A percentile compares a stretch with the other conserved stretches of the same genome.
phyloP scores from a whole-genome alignment of 192 early-diverging fungal genomes.

The Coemansia sp. region DNA sequence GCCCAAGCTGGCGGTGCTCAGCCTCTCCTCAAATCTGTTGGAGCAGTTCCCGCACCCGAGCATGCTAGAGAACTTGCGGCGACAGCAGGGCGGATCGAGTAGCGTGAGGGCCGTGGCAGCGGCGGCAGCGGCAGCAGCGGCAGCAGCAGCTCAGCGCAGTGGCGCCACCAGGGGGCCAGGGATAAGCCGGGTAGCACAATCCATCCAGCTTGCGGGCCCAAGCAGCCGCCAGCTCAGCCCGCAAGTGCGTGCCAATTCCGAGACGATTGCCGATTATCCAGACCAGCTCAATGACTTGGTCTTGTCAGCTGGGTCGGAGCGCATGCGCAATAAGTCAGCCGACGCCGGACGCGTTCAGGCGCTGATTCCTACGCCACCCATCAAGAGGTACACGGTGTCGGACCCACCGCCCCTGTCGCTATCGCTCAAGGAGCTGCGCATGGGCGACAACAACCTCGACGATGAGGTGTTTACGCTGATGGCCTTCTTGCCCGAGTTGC shows the following conservation, averaged over 20 bases:
- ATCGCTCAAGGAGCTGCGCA: conserved; percentile 59
- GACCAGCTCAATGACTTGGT: neutral
- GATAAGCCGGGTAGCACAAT: conserved; percentile 16
- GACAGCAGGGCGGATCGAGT: conserved; percentile 46
- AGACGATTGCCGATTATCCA: conserved; percentile 7
- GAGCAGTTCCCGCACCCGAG: conserved; percentile 77
- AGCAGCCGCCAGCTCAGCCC: conserved; percentile 36
- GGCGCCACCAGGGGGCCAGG: conserved; percentile 21
- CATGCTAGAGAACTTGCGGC: conserved; percentile 51
- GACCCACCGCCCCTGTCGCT: conserved; percentile 56
- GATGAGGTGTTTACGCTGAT: conserved; percentile 78
- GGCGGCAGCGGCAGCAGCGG: conserved; percentile 47
- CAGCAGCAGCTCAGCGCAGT: conserved; percentile 47
- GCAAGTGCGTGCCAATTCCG: conserved; percentile 31
- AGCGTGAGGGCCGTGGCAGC: conserved; percentile 46
- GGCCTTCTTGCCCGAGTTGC: conserved; percentile 69
- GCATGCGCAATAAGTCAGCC: conserved; percentile 40
- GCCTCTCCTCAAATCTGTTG: conserved; percentile 77
- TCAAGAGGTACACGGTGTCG: conserved; percentile 49
- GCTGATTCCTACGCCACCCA: conserved; percentile 19
- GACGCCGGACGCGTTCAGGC: conserved; percentile 31
- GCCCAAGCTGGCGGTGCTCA: conserved; percentile 61
- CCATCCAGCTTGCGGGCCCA: conserved; percentile 22
- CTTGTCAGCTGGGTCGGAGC: neutral
- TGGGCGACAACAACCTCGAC: conserved; percentile 82